A percentile compares a stretch with the other conserved stretches of the same genome.
Conservation (phyloP, 1,284 basidiomycete genomes). For the Meira nashicola region DNA sequence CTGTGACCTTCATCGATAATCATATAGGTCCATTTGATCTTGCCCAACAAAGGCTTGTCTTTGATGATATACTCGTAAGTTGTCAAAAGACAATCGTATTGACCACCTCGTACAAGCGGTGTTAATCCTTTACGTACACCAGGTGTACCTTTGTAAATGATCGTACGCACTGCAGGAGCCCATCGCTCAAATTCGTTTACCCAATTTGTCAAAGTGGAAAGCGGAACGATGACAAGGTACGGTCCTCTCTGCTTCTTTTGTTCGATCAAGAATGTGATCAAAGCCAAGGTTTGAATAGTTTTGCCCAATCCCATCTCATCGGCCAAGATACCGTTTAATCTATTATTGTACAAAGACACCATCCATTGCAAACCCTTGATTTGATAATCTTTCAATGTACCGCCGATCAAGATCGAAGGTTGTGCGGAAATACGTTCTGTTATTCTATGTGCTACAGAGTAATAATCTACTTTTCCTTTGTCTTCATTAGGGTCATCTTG, state of each 20-base stretch:
- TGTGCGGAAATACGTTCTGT: constrained; percentile 83
- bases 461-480: constrained; percentile 79
- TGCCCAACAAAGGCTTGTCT: constrained; percentile 52
- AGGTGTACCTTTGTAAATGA: constrained; percentile 52
- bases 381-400: constrained; percentile 51
- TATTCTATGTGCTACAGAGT: constrained; percentile 88
- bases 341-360: constrained; percentile 53
- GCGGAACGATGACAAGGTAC: constrained; percentile 52
- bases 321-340: constrained; percentile 52
- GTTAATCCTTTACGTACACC: constrained; percentile 46
- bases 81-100: constrained; percentile 51
- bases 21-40: constrained; percentile 53
- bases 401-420: constrained; percentile 69
- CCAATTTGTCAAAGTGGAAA: constrained; percentile 53
- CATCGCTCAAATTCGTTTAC: constrained; percentile 53
- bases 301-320: constrained; percentile 54
- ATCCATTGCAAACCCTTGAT: constrained; percentile 54
- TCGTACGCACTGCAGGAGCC: constrained; percentile 47
- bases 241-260: constrained; percentile 51
- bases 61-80: constrained; percentile 54
- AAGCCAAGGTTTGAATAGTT: constrained; percentile 53
- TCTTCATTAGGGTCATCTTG: constrained; percentile 63
- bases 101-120: constrained; percentile 38
- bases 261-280: constrained; percentile 53
- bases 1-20: constrained; percentile 71